A percentile compares a stretch with the other conserved stretches of the same genome.
Conservation (phyloP, 202 grass and related monocot genomes). For the Setaria viridis region DNA sequence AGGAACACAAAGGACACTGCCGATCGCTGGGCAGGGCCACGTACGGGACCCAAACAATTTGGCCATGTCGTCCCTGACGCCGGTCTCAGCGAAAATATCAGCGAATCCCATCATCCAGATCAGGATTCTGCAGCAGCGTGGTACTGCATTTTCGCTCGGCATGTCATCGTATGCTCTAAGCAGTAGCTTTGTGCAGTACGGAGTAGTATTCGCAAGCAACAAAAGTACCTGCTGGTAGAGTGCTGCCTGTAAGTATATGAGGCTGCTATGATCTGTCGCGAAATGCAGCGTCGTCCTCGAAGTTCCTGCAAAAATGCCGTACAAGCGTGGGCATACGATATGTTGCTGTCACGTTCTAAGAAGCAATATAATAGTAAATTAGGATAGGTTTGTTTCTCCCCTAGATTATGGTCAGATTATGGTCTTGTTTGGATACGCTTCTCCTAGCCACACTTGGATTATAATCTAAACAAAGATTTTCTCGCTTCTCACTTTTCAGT, state of each 20-base stretch:
- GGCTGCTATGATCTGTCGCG: background rate
- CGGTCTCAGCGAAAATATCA: constrained; percentile 1
- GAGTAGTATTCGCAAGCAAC: background rate
- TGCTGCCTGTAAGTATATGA: no score
- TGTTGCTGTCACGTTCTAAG: background rate
- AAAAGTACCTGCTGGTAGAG: background rate
- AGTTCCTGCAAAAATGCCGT: no score
- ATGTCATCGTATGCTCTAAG: background rate
- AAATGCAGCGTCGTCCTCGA: background rate
- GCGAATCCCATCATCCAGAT: background rate
- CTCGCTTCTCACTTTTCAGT: no score
- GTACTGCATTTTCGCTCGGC: background rate
- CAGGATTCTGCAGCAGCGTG: background rate
- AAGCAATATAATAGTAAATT: background rate
- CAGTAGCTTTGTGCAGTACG: background rate
- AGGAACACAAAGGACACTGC: background rate
- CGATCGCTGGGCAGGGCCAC: background rate
- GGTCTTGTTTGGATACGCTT: no score
- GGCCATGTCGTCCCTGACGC: background rate
- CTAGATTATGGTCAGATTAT: no score
- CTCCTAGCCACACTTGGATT: no score
- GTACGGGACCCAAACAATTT: background rate
- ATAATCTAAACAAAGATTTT: no score
- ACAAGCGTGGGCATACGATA: background rate
- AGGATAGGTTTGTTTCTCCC: no score